These are phyloP conservation scores for Diaporthe vexans DNA, from an alignment of 2,329 filamentous ascomycete species.

Conservation along the genomic window DNA sequence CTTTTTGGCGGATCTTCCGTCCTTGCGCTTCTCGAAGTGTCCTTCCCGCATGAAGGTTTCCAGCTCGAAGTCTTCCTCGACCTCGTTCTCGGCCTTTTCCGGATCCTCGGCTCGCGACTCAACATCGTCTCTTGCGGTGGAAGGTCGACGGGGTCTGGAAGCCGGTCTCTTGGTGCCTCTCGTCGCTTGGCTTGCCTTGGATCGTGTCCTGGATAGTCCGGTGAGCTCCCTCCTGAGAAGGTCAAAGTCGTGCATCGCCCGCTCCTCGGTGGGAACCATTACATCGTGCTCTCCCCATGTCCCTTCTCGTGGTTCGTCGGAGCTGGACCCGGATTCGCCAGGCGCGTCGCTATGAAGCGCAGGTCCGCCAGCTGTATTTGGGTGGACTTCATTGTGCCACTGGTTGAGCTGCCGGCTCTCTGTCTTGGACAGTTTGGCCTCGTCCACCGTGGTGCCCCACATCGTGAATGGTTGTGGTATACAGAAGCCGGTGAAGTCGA, in stretches of 20 bases:
- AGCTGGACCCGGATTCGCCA: constrained; percentile 11
- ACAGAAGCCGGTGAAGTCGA: not conserved
- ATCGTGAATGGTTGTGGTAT: constrained; percentile 15
- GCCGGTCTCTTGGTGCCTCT: constrained; percentile 5
- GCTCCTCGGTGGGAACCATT: constrained; percentile 26
- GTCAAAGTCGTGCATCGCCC: constrained; percentile 30
- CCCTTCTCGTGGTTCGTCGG: constrained; percentile 5
- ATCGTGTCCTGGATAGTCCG: constrained; percentile 8
- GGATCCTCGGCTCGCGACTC: constrained; percentile 30
- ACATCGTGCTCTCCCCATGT: constrained; percentile 41
- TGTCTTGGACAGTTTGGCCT: constrained; percentile 12
- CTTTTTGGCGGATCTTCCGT: constrained; percentile 79
- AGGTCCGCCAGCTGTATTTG: not conserved
- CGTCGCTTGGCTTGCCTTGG: constrained; percentile 34
- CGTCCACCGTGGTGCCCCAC: constrained; percentile 37
- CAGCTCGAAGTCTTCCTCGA: constrained; percentile 74
- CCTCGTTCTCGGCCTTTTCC: constrained; percentile 56
- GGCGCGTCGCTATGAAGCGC: not conserved
- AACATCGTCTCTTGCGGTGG: not conserved
- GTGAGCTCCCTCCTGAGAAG: constrained; percentile 34
- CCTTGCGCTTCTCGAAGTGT: constrained; percentile 80
- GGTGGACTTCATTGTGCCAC: constrained; percentile 28
- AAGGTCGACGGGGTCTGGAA: constrained; percentile 15
- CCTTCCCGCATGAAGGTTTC: constrained; percentile 80
- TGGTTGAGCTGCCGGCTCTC: constrained; percentile 37